Base-by-base conservation (phyloP, 352 stramenopile genomes). In the Achlya hypogyna region DNA sequence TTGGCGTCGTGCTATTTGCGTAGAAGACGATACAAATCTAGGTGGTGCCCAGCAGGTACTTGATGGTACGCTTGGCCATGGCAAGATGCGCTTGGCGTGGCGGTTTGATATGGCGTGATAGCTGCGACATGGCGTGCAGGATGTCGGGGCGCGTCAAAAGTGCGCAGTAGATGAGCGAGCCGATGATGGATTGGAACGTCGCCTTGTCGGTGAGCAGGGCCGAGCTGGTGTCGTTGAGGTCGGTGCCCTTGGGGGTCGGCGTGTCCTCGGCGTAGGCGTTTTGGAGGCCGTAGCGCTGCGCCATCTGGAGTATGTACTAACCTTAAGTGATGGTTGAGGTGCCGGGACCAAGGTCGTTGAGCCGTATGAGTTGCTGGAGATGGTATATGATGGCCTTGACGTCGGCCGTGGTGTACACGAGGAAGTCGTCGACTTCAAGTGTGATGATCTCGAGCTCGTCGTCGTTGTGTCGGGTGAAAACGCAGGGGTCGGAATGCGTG, bases 111-210 rank as follows among this genome's bases (percentile, higher is more conserved):
- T 54, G 38, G 22, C 53, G 2, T 16, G 53, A 63, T 1, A 63
- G 53, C 38, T 63, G 14, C 18, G 53, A 23, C 18, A 63, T 25
- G 16, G 31, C 53, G 25, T 63, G 53, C 22, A 63, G 16, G 22
- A 63, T 53, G 49, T 63, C 53, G 22, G 53, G 53, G 18, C 53
- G 1, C 31, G 53, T 63, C 1, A 25, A 28, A 16, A 43, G 18
- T 16, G 53, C 53, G 27, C 53, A 63, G 25, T 60, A 63, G 14
- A 63, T 16, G 18, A 63, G 22, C 16, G 53, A 63, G 1, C 53
- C 53, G 25, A 63, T 25, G 22, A 63, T 63, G 14, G 18, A 25
- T n/a, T 25, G 18, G 38, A 54, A 63, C 38, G 22, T 16, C 16
- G 47, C 49, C 16, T 63, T 53, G 38, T 63, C 53, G 38, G 47